Percentiles rank a stretch among this genome's conserved stretches.
Conservation (phyloP, 257 asterid species). For the Hygrophila difformis region DNA sequence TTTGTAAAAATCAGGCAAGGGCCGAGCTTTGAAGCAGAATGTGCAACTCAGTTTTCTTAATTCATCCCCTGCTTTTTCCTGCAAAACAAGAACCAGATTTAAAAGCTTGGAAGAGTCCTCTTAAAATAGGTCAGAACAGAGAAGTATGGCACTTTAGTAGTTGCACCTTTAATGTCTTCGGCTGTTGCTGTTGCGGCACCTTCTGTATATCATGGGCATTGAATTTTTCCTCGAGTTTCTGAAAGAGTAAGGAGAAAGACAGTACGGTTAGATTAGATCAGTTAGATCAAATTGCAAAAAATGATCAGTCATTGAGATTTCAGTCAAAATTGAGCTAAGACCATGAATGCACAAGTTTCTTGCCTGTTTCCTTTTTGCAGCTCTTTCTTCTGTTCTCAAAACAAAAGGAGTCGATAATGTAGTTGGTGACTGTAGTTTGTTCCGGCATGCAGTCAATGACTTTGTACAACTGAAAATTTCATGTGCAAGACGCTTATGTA, state of each 20-base stretch:
- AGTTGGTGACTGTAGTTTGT: conserved; percentile 69
- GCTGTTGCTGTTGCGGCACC: conserved; percentile 49
- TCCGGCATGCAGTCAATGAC: conserved; percentile 62
- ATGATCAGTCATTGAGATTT: background rate
- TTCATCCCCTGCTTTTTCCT: conserved; percentile 82
- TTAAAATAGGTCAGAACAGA: background rate
- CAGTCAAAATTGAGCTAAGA: background rate
- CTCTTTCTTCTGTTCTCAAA: conserved; percentile 93
- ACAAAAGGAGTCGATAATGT: conserved; percentile 58
- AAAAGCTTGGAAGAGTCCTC: too few relatives aligned
- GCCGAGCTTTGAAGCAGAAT: conserved; percentile 91
- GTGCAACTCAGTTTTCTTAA: conserved; percentile 48
- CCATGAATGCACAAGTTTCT: conserved; percentile 8
- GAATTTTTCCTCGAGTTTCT: conserved; percentile 94
- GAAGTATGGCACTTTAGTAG: conserved; percentile 1
- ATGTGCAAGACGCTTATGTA: conserved; percentile 5
- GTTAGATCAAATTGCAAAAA: background rate
- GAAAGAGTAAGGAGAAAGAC: conserved; percentile 11
- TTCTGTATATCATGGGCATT: conserved; percentile 47
- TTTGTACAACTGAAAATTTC: conserved; percentile 53
- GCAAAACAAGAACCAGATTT: conserved; percentile 15
- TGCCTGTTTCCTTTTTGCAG: conserved; percentile 89
- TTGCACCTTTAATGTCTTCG: conserved; percentile 56
- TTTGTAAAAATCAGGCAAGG: conserved; percentile 79
- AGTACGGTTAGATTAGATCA: background rate